phyloP scores from a whole-genome alignment of 202 grass and related monocot genomes.

The Setaria viridis region DNA sequence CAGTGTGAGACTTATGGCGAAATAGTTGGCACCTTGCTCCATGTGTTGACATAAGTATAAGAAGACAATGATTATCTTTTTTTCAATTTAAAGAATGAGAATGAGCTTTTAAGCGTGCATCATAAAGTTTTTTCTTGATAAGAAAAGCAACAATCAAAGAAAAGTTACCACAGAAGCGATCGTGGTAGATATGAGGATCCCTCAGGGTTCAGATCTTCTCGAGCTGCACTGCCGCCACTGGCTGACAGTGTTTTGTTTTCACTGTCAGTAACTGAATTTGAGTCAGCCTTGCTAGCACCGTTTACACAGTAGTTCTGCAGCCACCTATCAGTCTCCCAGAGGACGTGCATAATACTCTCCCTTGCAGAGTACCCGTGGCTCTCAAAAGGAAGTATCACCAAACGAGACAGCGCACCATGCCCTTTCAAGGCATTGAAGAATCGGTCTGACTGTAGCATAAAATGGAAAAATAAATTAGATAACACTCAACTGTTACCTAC shows the following conservation, averaged over 20 bases:
- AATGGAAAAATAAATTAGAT: constrained; percentile 26
- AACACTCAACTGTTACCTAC: constrained; percentile 9
- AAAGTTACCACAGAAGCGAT: constrained; percentile 83
- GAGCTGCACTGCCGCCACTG: constrained; percentile 56
- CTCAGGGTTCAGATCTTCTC: constrained; percentile 56
- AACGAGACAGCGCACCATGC: constrained; percentile 83
- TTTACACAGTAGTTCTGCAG: constrained; percentile 83
- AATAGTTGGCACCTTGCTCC: constrained; percentile 12
- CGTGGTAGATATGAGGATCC: constrained; percentile 52
- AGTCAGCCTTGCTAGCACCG: constrained; percentile 50
- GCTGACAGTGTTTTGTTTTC: constrained; percentile 68
- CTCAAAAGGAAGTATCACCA: constrained; percentile 96
- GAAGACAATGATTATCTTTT: background rate
- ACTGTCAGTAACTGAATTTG: constrained; percentile 48
- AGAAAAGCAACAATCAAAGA: constrained; percentile 39
- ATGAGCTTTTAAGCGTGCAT: constrained; percentile 2
- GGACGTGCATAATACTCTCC: constrained; percentile 98
- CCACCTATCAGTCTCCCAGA: constrained; percentile 98
- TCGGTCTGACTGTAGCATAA: constrained; percentile 86
- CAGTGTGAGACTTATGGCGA: background rate
- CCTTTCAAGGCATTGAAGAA: constrained; percentile 99
- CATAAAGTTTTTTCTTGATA: constrained; percentile 21
- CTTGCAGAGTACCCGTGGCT: constrained; percentile 97
- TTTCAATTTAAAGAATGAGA: constrained; percentile 10
- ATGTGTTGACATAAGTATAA: constrained; percentile 23